phyloP scores from a whole-genome alignment of 345 rosid species.

The Lenwebbia sp. region DNA sequence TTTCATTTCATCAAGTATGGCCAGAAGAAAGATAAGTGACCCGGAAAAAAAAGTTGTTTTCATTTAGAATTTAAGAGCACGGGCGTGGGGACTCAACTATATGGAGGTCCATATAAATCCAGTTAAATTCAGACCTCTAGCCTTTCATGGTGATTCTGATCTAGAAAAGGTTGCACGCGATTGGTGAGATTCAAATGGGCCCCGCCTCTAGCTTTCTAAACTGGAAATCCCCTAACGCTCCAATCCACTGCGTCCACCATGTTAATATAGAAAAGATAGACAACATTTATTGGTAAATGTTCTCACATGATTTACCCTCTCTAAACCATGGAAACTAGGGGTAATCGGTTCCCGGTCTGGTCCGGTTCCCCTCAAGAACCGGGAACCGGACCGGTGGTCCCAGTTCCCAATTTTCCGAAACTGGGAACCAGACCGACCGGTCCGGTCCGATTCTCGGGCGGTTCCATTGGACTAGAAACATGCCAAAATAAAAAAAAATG shows the following conservation, averaged over 20 bases:
- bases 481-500: no score
- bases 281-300: neutral
- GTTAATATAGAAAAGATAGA: neutral
- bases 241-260: neutral
- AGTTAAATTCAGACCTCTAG: neutral
- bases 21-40: neutral
- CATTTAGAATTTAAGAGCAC: neutral
- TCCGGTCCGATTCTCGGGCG: no score
- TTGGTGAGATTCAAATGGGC: neutral
- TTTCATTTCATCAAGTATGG: neutral
- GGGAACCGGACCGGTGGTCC: no score
- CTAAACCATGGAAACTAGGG: neutral
- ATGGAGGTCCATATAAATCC: neutral
- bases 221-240: neutral
- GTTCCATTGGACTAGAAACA: no score
- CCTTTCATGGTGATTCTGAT: neutral
- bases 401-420: no score
- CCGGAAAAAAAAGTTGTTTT: neutral
- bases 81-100: neutral
- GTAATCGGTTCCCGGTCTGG: no score
- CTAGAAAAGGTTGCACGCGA: neutral
- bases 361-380: no score
- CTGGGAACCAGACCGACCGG: no score
- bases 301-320: neutral
- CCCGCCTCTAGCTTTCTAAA: no score